Evolutionary conservation across 495 filamentous ascomycete genomes (phyloP).

Genomic region (Bombardia bombarda): DNA sequence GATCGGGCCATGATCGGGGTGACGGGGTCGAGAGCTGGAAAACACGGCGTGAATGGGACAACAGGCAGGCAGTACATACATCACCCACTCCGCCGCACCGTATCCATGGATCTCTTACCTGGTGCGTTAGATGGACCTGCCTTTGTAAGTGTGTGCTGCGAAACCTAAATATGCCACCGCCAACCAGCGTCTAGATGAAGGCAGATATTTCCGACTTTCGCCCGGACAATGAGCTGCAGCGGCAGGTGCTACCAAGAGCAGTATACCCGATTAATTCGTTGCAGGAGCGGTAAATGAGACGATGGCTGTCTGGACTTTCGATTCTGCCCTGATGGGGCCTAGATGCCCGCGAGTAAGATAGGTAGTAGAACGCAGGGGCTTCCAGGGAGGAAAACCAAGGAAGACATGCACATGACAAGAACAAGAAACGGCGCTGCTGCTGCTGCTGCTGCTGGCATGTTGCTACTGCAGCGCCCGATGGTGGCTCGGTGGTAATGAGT

Average conservation of each 20-base stretch:
- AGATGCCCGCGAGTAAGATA: too few relatives aligned
- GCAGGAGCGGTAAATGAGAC: not conserved
- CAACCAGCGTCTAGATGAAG: too few relatives aligned
- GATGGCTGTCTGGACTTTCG: not conserved
- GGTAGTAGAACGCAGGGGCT: too few relatives aligned
- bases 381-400: not conserved
- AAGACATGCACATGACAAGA: not conserved
- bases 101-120: not conserved
- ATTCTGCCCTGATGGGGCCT: too few relatives aligned
- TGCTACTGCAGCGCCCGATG: not conserved
- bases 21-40: not conserved
- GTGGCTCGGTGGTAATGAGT: not conserved
- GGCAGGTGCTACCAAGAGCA: too few relatives aligned
- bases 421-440: not conserved
- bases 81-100: not conserved
- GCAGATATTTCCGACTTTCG: too few relatives aligned
- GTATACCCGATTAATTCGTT: not conserved
- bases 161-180: too few relatives aligned
- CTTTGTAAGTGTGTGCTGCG: not conserved
- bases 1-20: not conserved
- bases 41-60: too few relatives aligned
- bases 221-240: too few relatives aligned
- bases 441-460: not conserved
- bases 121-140: not conserved
- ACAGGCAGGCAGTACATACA: too few relatives aligned